Evolutionary conservation across 352 stramenopile genomes (phyloP), one percentile per base, ranked within the genome.

Genomic region (Lagenidium sp.): DNA sequence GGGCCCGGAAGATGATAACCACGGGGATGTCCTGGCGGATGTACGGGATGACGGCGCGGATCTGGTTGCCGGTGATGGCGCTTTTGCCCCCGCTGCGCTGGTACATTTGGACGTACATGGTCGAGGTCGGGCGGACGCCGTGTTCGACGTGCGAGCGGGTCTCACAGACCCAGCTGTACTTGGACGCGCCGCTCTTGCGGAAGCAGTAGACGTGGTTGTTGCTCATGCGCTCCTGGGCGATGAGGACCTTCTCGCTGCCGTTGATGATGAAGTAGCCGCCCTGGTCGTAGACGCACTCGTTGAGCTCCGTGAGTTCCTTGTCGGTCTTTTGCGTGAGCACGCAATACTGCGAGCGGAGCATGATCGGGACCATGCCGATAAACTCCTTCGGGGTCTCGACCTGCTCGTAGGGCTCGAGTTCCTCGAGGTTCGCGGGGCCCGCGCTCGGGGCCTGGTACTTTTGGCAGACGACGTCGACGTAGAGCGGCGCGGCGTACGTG

Each of bases 191-290:
- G 48, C 96, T 97, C 83, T 99, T 99, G 49, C 95, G 76, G 68
- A 99, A 99, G 28, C 95, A 98, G 72, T 99, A 99, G 13, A 99
- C 96, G 70, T 99, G 95, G 85, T 99, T 99, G 69, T 99, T 99
- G 41, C 85, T 98, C 82, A 99, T 98, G 28, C 97, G 85, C 60
- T 99, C 97, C 60, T 99, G 97, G 0, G 97, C 96, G 57, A 99
- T 98, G 35, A 99, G 89, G 44, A 99, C 97, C 65, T 98, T 98
- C 53, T 98, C 94, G 32, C 81, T 95, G 37, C 94, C 94, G 63
- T 98, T 98, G 57, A 98, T 98, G 36, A 99, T 94, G 71, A 99
- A 99, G 71, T 99, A 99, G 18, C 97, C 97, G 26, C 97, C 97
- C 68, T 99, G 96, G 73, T 99, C 97, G 66, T 99, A 99, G 42